Base-by-base conservation (phyloP, 495 filamentous ascomycete genomes). In the Penicillium pancosmium region DNA sequence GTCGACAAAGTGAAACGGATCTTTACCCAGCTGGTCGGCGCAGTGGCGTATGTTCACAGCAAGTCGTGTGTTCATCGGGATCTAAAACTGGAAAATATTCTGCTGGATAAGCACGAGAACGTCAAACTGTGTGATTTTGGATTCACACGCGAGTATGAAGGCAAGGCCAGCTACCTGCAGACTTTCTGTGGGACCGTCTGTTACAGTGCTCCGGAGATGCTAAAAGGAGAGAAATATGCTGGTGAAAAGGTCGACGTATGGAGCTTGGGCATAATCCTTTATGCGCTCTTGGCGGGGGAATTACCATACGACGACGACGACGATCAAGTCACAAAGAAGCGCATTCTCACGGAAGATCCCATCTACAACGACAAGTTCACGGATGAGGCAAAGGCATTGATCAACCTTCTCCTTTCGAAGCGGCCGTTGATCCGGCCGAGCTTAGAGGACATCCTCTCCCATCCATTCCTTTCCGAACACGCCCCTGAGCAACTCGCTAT, bases 61-160 rank as follows among this genome's bases (percentile, higher is more conserved):
- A 92, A 93, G 67, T 92, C 90, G 7, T 98, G 94, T 68, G 95
- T 98, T 38, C 94, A 98, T 74, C 91, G 94, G 50, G 94, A 98
- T 68, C 78, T 98, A 12, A 98, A 98, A 74, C 81, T 98, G 59
- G 94, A 98, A 71, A 98, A 98, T 63, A 97, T 98, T 47, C 79
- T 98, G 38, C 83, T 98, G 54, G 94, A 98, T 77, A 98, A 97
- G 73, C 81, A 97, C 65, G 93, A 93, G 67, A 97, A 98, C 68
- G 94, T 98, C 62, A 98, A 98, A 77, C 80, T 98, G n/a, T 94
- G 92, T 70, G 94, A 98, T 69, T 98, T 98, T 73, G 94, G 94
- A 9, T 98, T 98, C 68, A 98, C 94, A 11, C 82, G 94, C 57
- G 94, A 98, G 73, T 98, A 98, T 71, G 92, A 97, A 69, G 92